These are phyloP conservation scores for Cardamine occulta DNA, from an alignment of 345 rosid species.

Conservation along the genomic window DNA sequence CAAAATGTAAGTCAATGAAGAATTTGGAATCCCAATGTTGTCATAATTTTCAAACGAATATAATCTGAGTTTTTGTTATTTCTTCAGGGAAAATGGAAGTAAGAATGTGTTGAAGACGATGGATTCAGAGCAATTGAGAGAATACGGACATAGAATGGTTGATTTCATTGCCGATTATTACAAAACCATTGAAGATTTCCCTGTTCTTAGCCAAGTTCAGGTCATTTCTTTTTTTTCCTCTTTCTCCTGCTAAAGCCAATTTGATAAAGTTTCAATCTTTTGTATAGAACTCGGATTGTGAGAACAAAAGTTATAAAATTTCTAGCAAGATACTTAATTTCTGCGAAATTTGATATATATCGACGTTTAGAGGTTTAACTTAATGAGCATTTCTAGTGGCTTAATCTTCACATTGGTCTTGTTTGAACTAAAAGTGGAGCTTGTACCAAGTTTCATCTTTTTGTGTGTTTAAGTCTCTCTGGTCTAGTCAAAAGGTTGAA, in stretches of 20 bases:
- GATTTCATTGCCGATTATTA: conserved; percentile 96
- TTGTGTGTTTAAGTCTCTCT: background rate
- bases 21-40: background rate
- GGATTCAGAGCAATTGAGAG: conserved; percentile 79
- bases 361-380: background rate
- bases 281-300: background rate
- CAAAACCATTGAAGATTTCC: conserved; percentile 70
- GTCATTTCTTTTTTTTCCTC: conserved; percentile 32
- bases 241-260: background rate
- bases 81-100: conserved; percentile 34
- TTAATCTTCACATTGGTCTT: background rate
- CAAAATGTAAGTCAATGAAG: conserved; percentile 34
- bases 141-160: conserved; percentile 80
- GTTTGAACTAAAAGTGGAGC: background rate
- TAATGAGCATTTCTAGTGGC: background rate
- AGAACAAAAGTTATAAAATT: background rate
- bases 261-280: conserved; percentile 4
- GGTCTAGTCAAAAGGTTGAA: conserved; percentile 4
- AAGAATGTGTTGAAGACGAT: conserved; percentile 54
- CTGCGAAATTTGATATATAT: background rate
- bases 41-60: background rate
- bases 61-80: background rate
- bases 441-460: background rate
- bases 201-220: conserved; percentile 93
- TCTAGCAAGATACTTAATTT: background rate